Evolutionary conservation across 1,284 basidiomycete genomes (phyloP).

Genomic region (Fomitopsis pinicola): DNA sequence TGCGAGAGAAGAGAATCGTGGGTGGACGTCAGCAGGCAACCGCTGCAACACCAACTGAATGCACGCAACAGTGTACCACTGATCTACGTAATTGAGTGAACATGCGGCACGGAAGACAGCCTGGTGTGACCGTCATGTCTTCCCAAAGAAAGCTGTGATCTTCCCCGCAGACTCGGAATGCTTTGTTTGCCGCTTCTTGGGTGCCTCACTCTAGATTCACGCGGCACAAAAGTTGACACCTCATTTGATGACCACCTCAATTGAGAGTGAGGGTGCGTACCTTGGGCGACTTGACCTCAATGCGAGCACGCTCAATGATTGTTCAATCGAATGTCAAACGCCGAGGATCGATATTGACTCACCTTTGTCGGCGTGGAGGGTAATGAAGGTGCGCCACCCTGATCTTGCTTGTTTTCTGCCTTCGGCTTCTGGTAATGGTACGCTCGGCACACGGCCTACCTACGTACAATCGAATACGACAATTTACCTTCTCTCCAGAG

Average conservation of each 20-base stretch:
- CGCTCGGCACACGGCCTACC: background rate
- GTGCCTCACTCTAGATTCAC: background rate
- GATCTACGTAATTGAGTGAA: too few relatives aligned
- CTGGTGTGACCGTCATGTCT: slow-evolving; percentile 5
- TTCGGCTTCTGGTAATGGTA: background rate
- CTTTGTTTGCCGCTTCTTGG: slow-evolving; percentile 5
- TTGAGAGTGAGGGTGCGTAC: background rate
- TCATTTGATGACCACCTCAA: background rate
- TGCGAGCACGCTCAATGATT: background rate
- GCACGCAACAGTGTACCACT: too few relatives aligned
- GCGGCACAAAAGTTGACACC: background rate
- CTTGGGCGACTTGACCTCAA: background rate
- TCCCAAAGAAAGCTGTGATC: slow-evolving; percentile 24
- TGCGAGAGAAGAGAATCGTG: too few relatives aligned
- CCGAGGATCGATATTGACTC: background rate
- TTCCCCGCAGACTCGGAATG: slow-evolving; percentile 11
- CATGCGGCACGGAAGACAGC: background rate
- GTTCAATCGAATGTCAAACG: background rate
- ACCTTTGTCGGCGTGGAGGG: background rate
- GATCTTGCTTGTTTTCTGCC: background rate
- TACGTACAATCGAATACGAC: background rate
- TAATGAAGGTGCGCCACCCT: background rate
- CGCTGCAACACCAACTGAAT: too few relatives aligned
- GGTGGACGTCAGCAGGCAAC: too few relatives aligned
- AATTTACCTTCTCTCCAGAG: background rate